Evolutionary conservation across 768 basidiomycete species (phyloP).

Genomic region (Naganishia vishniacii): DNA sequence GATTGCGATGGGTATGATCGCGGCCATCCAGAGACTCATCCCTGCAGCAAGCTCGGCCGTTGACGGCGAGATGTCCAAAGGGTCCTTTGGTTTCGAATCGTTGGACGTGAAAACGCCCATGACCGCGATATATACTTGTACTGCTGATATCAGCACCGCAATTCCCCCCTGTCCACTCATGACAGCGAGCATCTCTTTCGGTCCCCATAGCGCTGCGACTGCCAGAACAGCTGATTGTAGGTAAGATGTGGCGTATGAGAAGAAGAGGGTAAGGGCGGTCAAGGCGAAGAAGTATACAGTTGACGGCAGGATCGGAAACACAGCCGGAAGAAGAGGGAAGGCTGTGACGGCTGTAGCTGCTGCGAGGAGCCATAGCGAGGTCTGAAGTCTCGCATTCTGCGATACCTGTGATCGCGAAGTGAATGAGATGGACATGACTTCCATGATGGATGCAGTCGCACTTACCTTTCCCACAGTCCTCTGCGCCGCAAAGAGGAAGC

Average conservation of each 20-base stretch:
- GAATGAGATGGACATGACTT: background rate
- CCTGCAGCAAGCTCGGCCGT: slow-evolving; percentile 53
- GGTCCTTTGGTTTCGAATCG: slow-evolving; percentile 22
- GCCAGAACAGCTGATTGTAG: slow-evolving; percentile 72
- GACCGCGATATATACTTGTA: slow-evolving; percentile 61
- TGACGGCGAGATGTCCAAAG: slow-evolving; percentile 29
- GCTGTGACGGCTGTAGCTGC: slow-evolving; percentile 56
- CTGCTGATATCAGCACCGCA: slow-evolving; percentile 70
- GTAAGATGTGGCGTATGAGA: slow-evolving; percentile 65
- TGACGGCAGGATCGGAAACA: slow-evolving; percentile 63
- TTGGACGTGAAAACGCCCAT: slow-evolving; percentile 27
- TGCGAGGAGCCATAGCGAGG: slow-evolving; percentile 51
- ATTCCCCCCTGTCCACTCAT: slow-evolving; percentile 82
- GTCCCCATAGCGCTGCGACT: slow-evolving; percentile 74
- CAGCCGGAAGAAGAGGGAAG: slow-evolving; percentile 54
- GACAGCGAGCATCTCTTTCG: slow-evolving; percentile 62
- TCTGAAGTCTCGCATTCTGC: slow-evolving; percentile 34
- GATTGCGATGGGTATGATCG: slow-evolving; percentile 60
- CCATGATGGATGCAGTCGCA: background rate
- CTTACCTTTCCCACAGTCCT: slow-evolving; percentile 48
- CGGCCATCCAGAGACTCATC: slow-evolving; percentile 62
- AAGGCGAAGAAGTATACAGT: slow-evolving; percentile 63
- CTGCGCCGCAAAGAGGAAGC: slow-evolving; percentile 64
- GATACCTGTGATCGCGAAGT: slow-evolving; percentile 52
- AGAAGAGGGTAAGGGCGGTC: slow-evolving; percentile 58